Conservation (phyloP, 2,329 filamentous ascomycete species). For the Mollisia scopiformis region DNA sequence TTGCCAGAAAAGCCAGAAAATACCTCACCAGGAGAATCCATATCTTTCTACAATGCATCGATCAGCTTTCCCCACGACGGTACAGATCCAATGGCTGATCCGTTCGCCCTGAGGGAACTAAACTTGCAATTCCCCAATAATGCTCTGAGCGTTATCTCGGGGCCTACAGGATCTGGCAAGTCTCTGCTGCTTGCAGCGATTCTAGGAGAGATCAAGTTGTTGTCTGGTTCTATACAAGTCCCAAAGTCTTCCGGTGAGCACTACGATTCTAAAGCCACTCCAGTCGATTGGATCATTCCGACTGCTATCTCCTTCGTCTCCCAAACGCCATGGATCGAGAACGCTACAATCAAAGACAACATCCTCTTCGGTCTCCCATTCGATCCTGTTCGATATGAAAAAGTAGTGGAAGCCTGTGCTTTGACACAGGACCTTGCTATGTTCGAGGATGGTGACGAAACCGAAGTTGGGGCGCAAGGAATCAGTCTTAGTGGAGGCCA, state of each 20-base stretch:
- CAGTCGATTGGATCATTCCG: conserved; percentile 66
- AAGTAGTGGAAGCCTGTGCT: conserved; percentile 72
- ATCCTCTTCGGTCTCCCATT: conserved; percentile 75
- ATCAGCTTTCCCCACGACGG: conserved; percentile 74
- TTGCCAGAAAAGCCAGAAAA: conserved; percentile 63
- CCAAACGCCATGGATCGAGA: conserved; percentile 84
- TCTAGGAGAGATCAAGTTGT: conserved; percentile 72
- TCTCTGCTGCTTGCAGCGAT: conserved; percentile 73
- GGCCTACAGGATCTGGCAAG: conserved; percentile 78
- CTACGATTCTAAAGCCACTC: conserved; percentile 61
- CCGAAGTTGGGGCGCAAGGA: conserved; percentile 80
- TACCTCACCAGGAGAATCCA: conserved; percentile 57
- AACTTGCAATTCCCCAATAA: conserved; percentile 67
- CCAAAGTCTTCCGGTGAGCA: conserved; percentile 56
- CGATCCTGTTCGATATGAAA: conserved; percentile 65
- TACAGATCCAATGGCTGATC: conserved; percentile 54
- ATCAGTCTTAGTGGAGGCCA: conserved; percentile 83
- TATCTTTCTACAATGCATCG: conserved; percentile 66
- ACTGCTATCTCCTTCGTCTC: conserved; percentile 72
- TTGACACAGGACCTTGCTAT: conserved; percentile 75
- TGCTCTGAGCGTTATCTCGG: conserved; percentile 73
- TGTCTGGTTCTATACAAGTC: conserved; percentile 61
- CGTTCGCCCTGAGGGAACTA: conserved; percentile 67
- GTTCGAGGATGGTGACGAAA: conserved; percentile 73
- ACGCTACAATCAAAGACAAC: conserved; percentile 75